Conservation (phyloP, 495 filamentous ascomycete species). For the Neurospora africana region DNA sequence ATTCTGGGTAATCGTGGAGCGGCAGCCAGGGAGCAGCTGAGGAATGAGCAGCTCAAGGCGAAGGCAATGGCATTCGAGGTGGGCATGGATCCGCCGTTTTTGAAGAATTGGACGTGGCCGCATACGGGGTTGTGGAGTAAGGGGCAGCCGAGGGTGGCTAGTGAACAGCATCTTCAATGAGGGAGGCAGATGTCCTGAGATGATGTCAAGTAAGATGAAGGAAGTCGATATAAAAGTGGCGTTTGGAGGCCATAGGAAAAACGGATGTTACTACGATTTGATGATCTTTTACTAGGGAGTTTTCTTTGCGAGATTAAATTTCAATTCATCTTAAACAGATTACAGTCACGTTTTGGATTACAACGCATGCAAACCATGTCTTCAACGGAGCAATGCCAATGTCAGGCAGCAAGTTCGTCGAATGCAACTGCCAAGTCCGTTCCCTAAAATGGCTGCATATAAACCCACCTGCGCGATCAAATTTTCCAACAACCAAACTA, state of each 20-base stretch:
- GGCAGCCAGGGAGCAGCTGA: constrained; percentile 47
- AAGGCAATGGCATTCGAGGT: constrained; percentile 50
- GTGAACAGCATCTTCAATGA: constrained; percentile 1
- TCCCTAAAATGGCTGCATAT: neutral
- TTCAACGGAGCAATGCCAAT: neutral
- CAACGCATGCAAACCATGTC: neutral
- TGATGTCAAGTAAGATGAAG: neutral
- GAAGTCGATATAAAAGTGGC: neutral
- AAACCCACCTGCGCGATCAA: neutral
- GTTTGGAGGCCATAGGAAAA: neutral
- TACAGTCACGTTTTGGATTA: neutral
- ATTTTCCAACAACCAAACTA: neutral
- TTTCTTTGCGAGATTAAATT: too few species aligned
- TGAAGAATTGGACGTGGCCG: constrained; percentile 57
- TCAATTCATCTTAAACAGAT: neutral
- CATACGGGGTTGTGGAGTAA: constrained; percentile 22
- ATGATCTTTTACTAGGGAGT: too few species aligned
- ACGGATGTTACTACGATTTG: too few species aligned
- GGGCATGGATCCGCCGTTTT: constrained; percentile 54
- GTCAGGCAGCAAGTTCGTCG: neutral
- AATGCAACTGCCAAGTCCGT: too few species aligned
- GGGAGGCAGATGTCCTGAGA: neutral
- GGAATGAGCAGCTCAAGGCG: constrained; percentile 47
- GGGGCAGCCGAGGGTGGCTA: constrained; percentile 14
- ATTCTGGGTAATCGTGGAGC: constrained; percentile 46